Evolutionary conservation across 2,329 filamentous ascomycete species (phyloP).

Genomic region (Trichoderma sp.): DNA sequence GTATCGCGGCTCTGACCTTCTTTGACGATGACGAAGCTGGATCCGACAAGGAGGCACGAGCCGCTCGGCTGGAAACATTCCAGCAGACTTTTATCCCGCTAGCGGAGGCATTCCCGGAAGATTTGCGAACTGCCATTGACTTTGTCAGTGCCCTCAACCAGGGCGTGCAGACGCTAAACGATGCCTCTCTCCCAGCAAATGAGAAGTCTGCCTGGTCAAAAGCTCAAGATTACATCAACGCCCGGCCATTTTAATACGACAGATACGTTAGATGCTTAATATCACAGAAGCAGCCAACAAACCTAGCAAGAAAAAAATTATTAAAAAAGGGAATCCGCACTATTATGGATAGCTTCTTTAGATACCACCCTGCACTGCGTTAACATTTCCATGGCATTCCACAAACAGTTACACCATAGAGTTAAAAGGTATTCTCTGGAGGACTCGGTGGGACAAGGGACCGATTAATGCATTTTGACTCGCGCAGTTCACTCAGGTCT

Average conservation of each 20-base stretch:
- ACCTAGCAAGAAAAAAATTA: not conserved
- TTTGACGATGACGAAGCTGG: conserved; percentile 66
- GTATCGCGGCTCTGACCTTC: conserved; percentile 77
- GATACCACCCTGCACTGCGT: conserved; percentile 18
- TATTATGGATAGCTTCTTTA: conserved; percentile 18
- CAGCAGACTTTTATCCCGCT: conserved; percentile 54
- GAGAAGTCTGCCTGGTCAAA: conserved; percentile 54
- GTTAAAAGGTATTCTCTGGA: conserved; percentile 2
- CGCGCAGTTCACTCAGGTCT: not conserved
- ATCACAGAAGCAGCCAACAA: not conserved
- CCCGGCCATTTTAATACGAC: conserved; percentile 37
- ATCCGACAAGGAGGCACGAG: conserved; percentile 49
- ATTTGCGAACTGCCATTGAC: conserved; percentile 54
- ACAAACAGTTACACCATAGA: conserved; percentile 15
- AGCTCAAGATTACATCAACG: conserved; percentile 52
- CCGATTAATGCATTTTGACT: not conserved
- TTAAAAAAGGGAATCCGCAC: not conserved
- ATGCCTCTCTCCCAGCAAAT: conserved; percentile 43
- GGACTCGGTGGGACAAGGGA: not conserved
- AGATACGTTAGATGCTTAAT: not conserved
- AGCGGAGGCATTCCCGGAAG: conserved; percentile 56
- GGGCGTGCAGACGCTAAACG: conserved; percentile 54
- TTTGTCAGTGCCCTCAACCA: conserved; percentile 58
- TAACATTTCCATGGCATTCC: conserved; percentile 8
- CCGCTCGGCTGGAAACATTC: conserved; percentile 48